Percentiles rank a stretch among this genome's conserved stretches.
Evolutionary conservation across 2,329 filamentous ascomycete genomes (phyloP).

Genomic region (Ilyonectria robusta): DNA sequence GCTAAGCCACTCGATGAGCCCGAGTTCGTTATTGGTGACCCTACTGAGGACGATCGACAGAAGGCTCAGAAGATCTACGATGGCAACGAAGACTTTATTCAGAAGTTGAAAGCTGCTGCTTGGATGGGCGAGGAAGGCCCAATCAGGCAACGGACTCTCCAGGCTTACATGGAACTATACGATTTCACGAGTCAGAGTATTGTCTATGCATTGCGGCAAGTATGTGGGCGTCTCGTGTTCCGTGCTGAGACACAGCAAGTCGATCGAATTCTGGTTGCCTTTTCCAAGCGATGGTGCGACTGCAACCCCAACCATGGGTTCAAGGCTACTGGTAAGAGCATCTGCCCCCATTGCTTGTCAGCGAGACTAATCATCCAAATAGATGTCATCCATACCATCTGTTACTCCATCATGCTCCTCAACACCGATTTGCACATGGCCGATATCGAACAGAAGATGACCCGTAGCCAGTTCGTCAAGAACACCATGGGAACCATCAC

Average conservation of each 20-base stretch:
- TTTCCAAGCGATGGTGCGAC: constrained; percentile 91
- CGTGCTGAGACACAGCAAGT: constrained; percentile 97
- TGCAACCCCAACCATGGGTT: constrained; percentile 96
- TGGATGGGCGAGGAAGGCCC: constrained; percentile 87
- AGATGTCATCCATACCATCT: constrained; percentile 98
- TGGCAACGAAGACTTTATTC: constrained; percentile 85
- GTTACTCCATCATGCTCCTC: constrained; percentile 93
- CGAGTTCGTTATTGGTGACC: constrained; percentile 70
- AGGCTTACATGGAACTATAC: constrained; percentile 93
- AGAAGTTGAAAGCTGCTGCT: constrained; percentile 84
- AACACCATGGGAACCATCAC: constrained; percentile 94
- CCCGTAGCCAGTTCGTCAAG: constrained; percentile 91
- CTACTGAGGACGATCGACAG: constrained; percentile 78
- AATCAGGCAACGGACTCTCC: constrained; percentile 70
- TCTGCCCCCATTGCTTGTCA: not conserved
- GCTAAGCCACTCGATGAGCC: constrained; percentile 69
- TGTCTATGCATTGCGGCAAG: constrained; percentile 80
- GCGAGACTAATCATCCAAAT: constrained; percentile 49
- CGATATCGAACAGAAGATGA: constrained; percentile 98
- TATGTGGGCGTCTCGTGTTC: constrained; percentile 86
- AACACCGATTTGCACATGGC: constrained; percentile 97
- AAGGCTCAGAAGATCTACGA: constrained; percentile 88
- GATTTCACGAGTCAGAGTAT: constrained; percentile 89
- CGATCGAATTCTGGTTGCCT: constrained; percentile 91
- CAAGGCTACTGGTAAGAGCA: constrained; percentile 81